Base-by-base conservation (phyloP, 2,329 filamentous ascomycete genomes). In the Colletotrichum melonis region DNA sequence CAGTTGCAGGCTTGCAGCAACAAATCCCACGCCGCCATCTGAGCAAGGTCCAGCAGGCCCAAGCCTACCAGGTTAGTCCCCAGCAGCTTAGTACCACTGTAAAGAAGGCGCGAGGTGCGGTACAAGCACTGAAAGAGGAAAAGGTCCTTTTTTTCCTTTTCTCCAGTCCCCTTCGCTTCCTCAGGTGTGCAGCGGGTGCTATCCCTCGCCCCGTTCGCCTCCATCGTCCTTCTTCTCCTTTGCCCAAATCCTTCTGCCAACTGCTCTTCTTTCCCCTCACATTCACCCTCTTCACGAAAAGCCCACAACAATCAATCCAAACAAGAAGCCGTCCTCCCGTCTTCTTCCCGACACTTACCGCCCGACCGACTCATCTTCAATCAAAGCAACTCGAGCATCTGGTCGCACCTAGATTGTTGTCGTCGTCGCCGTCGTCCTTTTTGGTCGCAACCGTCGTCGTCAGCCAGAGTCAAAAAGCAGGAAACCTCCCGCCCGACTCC, bases 251-350 rank as follows among this genome's bases (percentile, higher is more conserved):
- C 54, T 60, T 38, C 57, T 56, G 19, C 19, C 42, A 19, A 8
- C 42, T 22, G 19, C 42, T 65, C 56, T 62, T 68, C 49, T 65
- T 74, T 64, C 72, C 74, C 74, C 74, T 75, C 74, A 74, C 72
- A 69, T 62, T 63, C 56, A 67, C 63, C 74, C 68, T 66, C 38
- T 28, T 59, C 68, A 67, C 46, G 63, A 26, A 52, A 32, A 26
- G 30, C 67, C 38, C 62, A 56, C 67, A 30, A 65, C 56, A 56
- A 54, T 58, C 72, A 67, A 58, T 30, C 46, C 58, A 35, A 63
- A 64, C 65, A 54, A 22, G n/a, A 16, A 30, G 55, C 55, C 35
- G 35, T 30, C 32, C 52, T 59, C 30, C 46, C 24, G 12, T 28
- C 16, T 56, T 28, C 46, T 63, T 67, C 52, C 54, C 12, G 35